Conservation (phyloP, 257 asterid species). For the Ajuga chamaepitys region DNA sequence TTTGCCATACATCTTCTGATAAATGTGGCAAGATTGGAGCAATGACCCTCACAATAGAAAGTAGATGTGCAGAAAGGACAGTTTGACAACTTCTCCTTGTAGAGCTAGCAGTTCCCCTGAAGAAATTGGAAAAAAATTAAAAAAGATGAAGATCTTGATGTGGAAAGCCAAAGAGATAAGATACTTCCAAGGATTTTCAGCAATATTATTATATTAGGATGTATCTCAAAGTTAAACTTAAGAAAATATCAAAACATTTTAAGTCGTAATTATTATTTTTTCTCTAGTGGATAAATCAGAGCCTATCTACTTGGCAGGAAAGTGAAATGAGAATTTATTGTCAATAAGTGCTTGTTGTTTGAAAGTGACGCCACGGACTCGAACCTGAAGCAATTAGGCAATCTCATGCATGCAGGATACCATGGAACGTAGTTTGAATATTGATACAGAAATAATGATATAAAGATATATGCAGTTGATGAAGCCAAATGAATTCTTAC, state of each 20-base stretch:
- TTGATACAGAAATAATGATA: background rate
- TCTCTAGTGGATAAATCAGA: too few relatives aligned
- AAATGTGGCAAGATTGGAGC: constrained; percentile 97
- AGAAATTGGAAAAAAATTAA: too few relatives aligned
- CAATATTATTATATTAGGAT: background rate
- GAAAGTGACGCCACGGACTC: background rate
- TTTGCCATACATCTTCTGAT: constrained; percentile 97
- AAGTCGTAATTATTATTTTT: too few relatives aligned
- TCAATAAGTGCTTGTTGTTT: background rate
- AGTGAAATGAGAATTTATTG: too few relatives aligned
- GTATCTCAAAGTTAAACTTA: too few relatives aligned
- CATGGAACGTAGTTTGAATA: background rate
- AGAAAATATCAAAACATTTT: too few relatives aligned
- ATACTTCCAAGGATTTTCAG: background rate
- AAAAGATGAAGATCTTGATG: background rate
- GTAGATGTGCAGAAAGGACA: constrained; percentile 76
- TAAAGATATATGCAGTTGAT: constrained; percentile 1
- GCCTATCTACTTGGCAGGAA: too few relatives aligned
- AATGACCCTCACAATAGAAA: constrained; percentile 58
- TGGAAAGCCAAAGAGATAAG: background rate
- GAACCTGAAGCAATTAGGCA: background rate
- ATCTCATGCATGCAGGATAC: background rate
- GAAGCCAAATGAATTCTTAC: constrained; percentile 33
- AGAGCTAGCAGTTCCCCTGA: constrained; percentile 71
- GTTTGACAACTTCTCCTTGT: constrained; percentile 97